Evolutionary conservation across 1,139 yeast species (phyloP).

Genomic region (Saccharomyces hybrid): DNA sequence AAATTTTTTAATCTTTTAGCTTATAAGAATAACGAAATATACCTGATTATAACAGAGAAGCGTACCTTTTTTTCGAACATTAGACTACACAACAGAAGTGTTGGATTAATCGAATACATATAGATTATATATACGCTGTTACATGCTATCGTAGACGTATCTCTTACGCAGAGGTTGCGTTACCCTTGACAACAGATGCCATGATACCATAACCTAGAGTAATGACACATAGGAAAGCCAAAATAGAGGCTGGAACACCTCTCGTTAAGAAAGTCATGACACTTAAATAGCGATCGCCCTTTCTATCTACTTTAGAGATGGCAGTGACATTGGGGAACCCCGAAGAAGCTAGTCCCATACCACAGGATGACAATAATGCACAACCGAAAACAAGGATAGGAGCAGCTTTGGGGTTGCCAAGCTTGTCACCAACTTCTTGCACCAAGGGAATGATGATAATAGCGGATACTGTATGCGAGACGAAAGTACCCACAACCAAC

Average conservation of each 20-base stretch:
- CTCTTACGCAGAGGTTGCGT: constrained; percentile 3
- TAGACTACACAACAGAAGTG: background rate
- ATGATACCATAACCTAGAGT: constrained; percentile 63
- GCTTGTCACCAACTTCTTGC: constrained; percentile 54
- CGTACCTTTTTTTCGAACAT: background rate
- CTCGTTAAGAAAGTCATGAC: constrained; percentile 59
- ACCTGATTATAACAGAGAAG: background rate
- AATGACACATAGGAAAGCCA: constrained; percentile 49
- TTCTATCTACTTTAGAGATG: constrained; percentile 63
- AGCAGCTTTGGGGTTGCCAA: constrained; percentile 43
- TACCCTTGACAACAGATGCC: constrained; percentile 34
- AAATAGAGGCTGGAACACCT: constrained; percentile 59
- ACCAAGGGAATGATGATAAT: constrained; percentile 64
- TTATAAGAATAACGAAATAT: background rate
- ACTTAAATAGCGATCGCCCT: constrained; percentile 59
- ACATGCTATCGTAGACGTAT: background rate
- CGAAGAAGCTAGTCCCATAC: constrained; percentile 71
- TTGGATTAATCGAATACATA: background rate
- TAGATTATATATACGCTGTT: background rate
- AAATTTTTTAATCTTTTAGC: background rate
- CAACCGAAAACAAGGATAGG: constrained; percentile 58
- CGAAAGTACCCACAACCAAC: constrained; percentile 64
- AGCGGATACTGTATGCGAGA: constrained; percentile 72
- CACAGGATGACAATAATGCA: constrained; percentile 61
- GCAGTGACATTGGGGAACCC: constrained; percentile 81